Evolutionary conservation across 176 grass and related monocot genomes (phyloP).

Genomic region (Rhipidocladum racemiflorum): DNA sequence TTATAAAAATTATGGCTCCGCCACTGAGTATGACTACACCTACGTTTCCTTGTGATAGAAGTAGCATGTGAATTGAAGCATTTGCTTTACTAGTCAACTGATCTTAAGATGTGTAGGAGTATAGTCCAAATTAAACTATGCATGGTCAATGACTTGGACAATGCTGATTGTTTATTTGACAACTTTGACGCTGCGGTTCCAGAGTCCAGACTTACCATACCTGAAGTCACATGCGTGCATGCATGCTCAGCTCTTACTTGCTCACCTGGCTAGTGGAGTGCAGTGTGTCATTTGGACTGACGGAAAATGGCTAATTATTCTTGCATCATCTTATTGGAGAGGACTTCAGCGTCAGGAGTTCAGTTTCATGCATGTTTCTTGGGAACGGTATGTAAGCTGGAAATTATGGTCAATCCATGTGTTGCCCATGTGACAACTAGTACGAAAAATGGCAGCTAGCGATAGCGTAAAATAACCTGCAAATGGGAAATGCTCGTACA

Average conservation of each 20-base stretch:
- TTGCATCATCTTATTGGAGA: constrained; percentile 12
- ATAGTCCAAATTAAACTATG: not conserved
- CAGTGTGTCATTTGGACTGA: not conserved
- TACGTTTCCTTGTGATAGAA: not conserved
- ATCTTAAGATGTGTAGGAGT: not conserved
- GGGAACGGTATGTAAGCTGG: not conserved
- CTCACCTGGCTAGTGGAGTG: not conserved
- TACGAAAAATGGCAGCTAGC: not conserved
- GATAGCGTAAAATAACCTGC: not conserved
- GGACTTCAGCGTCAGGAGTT: not conserved
- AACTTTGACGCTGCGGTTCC: constrained; percentile 7
- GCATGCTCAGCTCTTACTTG: not conserved
- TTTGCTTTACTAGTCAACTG: not conserved
- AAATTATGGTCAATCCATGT: not conserved
- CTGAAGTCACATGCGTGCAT: not conserved
- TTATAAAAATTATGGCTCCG: too few species aligned
- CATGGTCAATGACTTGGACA: not conserved
- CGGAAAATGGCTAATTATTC: constrained; percentile 13
- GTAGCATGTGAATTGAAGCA: not conserved
- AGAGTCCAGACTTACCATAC: not conserved
- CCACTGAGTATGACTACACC: too few species aligned
- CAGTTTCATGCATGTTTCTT: not conserved
- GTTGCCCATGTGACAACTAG: not conserved
- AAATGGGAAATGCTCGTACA: constrained; percentile 12
- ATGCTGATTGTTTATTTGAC: constrained; percentile 11